Evolutionary conservation across 345 rosid genomes (phyloP).

Genomic region (Conringia planisiliqua): DNA sequence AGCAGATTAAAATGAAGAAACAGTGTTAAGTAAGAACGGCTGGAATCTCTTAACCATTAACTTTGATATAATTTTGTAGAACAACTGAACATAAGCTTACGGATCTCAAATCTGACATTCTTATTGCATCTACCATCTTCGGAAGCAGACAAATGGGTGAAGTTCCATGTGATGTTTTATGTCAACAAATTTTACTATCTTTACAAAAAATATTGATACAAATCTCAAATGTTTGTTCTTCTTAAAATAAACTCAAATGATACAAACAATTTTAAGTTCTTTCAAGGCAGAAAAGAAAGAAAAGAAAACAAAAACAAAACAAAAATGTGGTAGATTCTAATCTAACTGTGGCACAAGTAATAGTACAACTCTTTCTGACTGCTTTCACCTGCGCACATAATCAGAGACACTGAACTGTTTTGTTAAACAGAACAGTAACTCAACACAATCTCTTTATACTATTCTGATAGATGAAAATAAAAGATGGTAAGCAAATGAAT

Average conservation of each 20-base stretch:
- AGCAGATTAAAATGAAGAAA: no score
- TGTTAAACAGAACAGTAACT: neutral
- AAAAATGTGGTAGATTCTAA: conserved; percentile 18
- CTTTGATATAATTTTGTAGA: no score
- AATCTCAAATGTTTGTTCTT: neutral
- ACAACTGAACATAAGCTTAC: no score
- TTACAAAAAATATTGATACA: neutral
- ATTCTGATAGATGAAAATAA: neutral
- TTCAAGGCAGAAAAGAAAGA: neutral
- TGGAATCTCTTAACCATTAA: no score
- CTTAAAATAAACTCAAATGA: neutral
- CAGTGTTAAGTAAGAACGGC: no score
- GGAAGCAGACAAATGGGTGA: no score
- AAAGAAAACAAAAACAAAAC: neutral
- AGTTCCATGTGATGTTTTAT: no score
- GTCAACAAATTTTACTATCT: no score
- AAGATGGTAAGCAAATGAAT: neutral
- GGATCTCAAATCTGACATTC: no score
- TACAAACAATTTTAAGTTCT: conserved; percentile 5
- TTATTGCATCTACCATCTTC: no score
- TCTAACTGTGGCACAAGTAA: conserved; percentile 20
- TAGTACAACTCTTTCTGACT: conserved; percentile 16
- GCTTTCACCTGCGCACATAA: conserved; percentile 25
- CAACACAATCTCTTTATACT: neutral
- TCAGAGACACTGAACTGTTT: neutral